Base-by-base conservation (phyloP, 768 basidiomycete genomes). In the Naganishia randhawae region DNA sequence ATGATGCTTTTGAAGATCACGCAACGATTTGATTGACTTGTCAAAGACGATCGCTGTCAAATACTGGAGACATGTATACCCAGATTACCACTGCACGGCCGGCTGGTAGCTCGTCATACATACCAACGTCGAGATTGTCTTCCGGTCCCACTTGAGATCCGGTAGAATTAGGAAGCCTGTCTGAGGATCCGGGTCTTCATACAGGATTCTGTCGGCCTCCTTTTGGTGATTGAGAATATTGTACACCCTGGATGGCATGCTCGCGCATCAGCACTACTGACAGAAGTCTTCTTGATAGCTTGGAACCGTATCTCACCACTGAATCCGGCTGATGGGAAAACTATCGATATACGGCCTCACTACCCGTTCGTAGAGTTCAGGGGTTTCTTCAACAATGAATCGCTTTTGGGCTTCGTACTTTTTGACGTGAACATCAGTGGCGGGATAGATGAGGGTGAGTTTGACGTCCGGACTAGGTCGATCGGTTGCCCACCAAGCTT, bases 71-170 rank as follows among this genome's bases (percentile, higher is more conserved):
- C 11, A 62, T 22, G 45, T 13, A 33, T 0, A 37, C n/a, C n/a
- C n/a, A 25, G 27, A 48, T 45, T n/a, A 32, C 54, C 19, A 65
- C 27, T 14, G 19, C 11, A 31, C 11, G 27, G 13, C 11, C 6
- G 19, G 6, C 50, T 7, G 63, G 3, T 3, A 33, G 17, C 33
- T 9, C 37, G 7, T 14, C 6, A 13, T 29, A 70, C 76, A 65
- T 37, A 78, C 78, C 63, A 99, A 83, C 1, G 90, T 85, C 0
- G 85, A 80, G n/a, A 89, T 71, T 0, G 86, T 89, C 27, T 82
- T 84, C 32, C 87, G 84, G 76, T 98, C 92, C 95, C 95, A 98
- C 82, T 97, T 98, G 86, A 96, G 89, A 80, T 99, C 95, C 0
- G 95, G 95, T 0, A 96, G 80, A 65, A 99, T 87, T 42, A 95